Evolutionary conservation across 306 rosid species (phyloP), one percentile per base, ranked within the genome.

Genomic region (Vigna nakashimae): DNA sequence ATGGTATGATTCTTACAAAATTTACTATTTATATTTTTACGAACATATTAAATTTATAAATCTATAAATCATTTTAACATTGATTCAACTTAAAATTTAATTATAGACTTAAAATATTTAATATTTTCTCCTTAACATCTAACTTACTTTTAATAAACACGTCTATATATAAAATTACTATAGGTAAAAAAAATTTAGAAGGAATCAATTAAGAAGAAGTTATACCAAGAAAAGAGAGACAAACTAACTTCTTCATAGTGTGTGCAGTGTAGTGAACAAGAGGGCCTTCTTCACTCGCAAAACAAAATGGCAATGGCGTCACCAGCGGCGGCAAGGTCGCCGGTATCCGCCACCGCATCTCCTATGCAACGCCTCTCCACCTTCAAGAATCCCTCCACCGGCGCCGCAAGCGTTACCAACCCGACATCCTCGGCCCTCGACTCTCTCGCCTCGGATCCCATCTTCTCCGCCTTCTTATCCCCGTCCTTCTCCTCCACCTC

Each of bases 381-480:
- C 32, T 84, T 91, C 89, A 91, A 90, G 48, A 52, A 22, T n/a
- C 73, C 81, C 1, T 12, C 75, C 20, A 14, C 79, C 16, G 10
- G 46, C 67, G 17, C 52, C 48, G 60, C 48, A 43, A 11, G 59
- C 60, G 70, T 82, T 52, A 2, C 81, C 38, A 0, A 80, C 60
- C 2, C 90, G 3, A 43, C 91, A 6, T 13, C 80, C 51, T 43
- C 49, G 82, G 65, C 65, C 0, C 82, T 95, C 2, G 99, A 95
- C 22, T 86, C 98, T 67, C 80, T 95, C 6, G 92, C 99, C 28
- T 80, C 96, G 48, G 94, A 95, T 67, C 98, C 97, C 57, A 86
- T 95, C 67, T 93, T 95, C 91, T 91, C 98, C 1, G 91, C 97
- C 6, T 95, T 95, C 84, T 96, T 95, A 75, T 92, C 99, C 12